These are phyloP conservation scores for Herpetospermum pedunculosum DNA, from an alignment of 306 rosid genomes.

Conservation along the genomic window DNA sequence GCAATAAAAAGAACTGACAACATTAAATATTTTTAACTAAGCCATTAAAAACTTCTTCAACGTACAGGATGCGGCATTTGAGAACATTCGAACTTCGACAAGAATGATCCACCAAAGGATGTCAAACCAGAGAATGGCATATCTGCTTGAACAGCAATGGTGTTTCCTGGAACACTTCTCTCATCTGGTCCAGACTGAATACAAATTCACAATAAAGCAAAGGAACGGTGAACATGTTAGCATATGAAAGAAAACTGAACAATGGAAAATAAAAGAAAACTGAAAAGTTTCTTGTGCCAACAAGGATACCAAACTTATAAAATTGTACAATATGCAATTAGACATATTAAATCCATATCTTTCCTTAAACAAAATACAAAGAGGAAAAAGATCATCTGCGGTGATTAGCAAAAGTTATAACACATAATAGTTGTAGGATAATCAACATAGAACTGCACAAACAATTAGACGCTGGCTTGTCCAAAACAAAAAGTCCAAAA, in stretches of 20 bases:
- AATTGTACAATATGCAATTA: background rate
- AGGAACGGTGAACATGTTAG: background rate
- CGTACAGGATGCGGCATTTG: conserved; percentile 96
- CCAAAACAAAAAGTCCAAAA: background rate
- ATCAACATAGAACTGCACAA: background rate
- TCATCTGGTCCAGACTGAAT: conserved; percentile 86
- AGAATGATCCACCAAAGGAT: conserved; percentile 78
- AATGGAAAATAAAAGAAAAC: background rate
- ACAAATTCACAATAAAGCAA: conserved; percentile 9
- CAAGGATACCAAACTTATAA: background rate
- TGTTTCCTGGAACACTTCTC: conserved; percentile 93
- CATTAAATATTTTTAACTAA: background rate
- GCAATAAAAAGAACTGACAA: background rate
- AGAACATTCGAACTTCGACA: conserved; percentile 86
- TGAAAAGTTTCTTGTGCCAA: background rate
- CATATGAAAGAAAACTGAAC: background rate
- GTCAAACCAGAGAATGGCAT: conserved; percentile 84
- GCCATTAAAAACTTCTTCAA: conserved; percentile 12
- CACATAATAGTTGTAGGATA: background rate
- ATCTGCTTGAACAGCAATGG: conserved; percentile 84
- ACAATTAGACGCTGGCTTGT: background rate
- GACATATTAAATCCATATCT: background rate
- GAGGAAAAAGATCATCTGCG: background rate
- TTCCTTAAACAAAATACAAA: background rate
- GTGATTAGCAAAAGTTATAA: background rate